These are phyloP conservation scores for Xanthoconium stramineum DNA, from an alignment of 768 basidiomycete species.

Conservation along the genomic window DNA sequence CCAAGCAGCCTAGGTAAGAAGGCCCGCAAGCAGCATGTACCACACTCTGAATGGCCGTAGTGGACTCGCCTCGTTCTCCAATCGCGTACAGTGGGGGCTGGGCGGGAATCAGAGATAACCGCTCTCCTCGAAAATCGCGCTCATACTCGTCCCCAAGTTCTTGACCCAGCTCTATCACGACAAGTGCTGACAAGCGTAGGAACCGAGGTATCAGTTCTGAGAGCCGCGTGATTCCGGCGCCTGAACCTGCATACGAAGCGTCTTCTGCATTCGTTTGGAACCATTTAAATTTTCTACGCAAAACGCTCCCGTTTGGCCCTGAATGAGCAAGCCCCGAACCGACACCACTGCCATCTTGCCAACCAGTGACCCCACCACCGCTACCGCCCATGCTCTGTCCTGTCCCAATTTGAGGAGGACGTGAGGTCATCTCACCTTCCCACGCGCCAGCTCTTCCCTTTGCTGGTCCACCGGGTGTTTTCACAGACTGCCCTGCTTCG, in stretches of 20 bases:
- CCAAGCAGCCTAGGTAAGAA: conserved; percentile 81
- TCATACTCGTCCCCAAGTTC: conserved; percentile 57
- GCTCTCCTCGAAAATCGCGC: conserved; percentile 27
- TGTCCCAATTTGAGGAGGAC: conserved; percentile 18
- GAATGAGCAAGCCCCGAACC: conserved; percentile 66
- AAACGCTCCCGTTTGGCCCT: conserved; percentile 51
- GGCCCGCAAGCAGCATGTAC: conserved; percentile 75
- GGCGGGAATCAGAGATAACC: conserved; percentile 19
- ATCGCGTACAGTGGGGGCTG: conserved; percentile 12
- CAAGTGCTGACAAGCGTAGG: conserved; percentile 71
- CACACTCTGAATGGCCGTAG: conserved; percentile 71
- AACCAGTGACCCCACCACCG: conserved; percentile 59
- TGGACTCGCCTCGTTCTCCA: conserved; percentile 44
- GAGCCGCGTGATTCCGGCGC: conserved; percentile 61
- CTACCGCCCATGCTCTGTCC: conserved; percentile 28
- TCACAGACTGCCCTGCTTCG: conserved; percentile 46
- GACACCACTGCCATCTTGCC: conserved; percentile 73
- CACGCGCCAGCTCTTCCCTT: conserved; percentile 23
- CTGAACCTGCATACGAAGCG: conserved; percentile 29
- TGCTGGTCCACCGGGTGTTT: conserved; percentile 24
- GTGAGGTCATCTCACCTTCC: conserved; percentile 26
- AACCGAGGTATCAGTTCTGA: conserved; percentile 69
- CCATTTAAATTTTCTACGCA: conserved; percentile 48
- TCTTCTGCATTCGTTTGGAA: conserved; percentile 20
- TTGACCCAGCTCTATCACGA: conserved; percentile 71